Base-by-base conservation (phyloP, 2,329 filamentous ascomycete genomes). In the Mollisiaceae sp. region DNA sequence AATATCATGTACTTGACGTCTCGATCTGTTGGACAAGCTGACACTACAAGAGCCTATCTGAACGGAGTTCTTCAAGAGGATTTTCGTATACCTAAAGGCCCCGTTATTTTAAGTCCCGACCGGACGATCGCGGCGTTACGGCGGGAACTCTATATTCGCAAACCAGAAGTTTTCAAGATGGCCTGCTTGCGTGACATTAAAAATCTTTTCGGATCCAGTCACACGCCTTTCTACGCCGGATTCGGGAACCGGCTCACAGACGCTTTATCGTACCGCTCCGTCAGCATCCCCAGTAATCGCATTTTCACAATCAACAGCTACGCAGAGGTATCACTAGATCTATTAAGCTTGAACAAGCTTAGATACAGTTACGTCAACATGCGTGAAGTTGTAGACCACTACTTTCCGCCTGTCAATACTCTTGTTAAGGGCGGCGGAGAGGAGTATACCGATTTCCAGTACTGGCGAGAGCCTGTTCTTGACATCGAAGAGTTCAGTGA, bases 231-330 rank as follows among this genome's bases (percentile, higher is more conserved):
- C 75, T 98, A 97, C 74, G 96, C 96, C 12, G 95, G 95, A 0
- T 99, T 98, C 75, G 95, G 96, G 65, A 99, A 99, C 77, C 89
- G 95, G 63, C 85, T 99, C 64, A 99, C 96, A 0, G 96, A 99
- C 77, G 95, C 97, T 62, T 87, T 99, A 65, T 97, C 92, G 60
- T 99, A 99, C 77, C 91, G 95, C 66, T 95, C 92, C 5, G 95
- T 99, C 62, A 96, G 97, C 76, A 97, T 99, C 47, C 95, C 95
- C 0, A 90, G 91, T 60, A 96, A 91, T 27, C 87, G 95, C 61
- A 99, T 99, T 72, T 99, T 99, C 78, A 97, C 95, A 18, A 99
- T 99, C 83, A 99, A 99, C 78, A 95, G 92, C 62, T 97, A 98
- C 75, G 94, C 94, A 0, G 95, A 99, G 78, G 94, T 99, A 36